phyloP scores from a whole-genome alignment of 2,329 filamentous ascomycete species.

The Elsinoe arachidis region DNA sequence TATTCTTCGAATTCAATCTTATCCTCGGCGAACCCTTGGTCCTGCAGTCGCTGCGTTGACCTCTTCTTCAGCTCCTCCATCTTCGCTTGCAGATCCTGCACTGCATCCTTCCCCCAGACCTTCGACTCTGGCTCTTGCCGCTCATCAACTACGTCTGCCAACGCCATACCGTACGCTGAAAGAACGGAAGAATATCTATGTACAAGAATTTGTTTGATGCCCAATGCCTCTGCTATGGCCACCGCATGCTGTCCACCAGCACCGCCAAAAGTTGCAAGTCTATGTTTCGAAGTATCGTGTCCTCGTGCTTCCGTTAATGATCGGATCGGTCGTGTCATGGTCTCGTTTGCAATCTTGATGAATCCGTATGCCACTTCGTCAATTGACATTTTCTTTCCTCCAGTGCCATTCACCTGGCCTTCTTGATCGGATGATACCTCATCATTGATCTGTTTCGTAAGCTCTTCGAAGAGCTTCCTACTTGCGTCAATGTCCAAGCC shows the following conservation, averaged over 20 bases:
- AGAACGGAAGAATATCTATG: slow-evolving; percentile 83
- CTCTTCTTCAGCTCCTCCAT: slow-evolving; percentile 74
- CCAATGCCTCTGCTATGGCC: slow-evolving; percentile 77
- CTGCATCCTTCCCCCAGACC: slow-evolving; percentile 51
- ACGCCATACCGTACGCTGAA: slow-evolving; percentile 84
- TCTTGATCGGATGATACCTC: slow-evolving; percentile 42
- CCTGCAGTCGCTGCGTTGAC: slow-evolving; percentile 56
- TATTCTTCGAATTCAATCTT: slow-evolving; percentile 84
- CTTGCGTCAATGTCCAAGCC: slow-evolving; percentile 69
- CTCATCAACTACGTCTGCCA: slow-evolving; percentile 89
- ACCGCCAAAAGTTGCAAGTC: slow-evolving; percentile 86
- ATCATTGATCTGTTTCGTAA: slow-evolving; percentile 68
- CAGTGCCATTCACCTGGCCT: slow-evolving; percentile 43
- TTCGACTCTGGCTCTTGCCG: slow-evolving; percentile 66
- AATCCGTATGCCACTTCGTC: slow-evolving; percentile 89
- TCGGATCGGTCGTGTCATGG: slow-evolving; percentile 83
- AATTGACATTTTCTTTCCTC: slow-evolving; percentile 54
- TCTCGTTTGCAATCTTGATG: slow-evolving; percentile 80
- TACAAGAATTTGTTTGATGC: slow-evolving; percentile 75
- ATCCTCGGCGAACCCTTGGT: slow-evolving; percentile 69
- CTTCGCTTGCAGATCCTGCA: slow-evolving; percentile 58
- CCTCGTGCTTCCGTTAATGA: slow-evolving; percentile 88
- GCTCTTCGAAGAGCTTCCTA: slow-evolving; percentile 62
- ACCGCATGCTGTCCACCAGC: slow-evolving; percentile 87
- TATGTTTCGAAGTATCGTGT: slow-evolving; percentile 80